Evolutionary conservation across 306 rosid species (phyloP).

Genomic region (Hippophae tibetana): DNA sequence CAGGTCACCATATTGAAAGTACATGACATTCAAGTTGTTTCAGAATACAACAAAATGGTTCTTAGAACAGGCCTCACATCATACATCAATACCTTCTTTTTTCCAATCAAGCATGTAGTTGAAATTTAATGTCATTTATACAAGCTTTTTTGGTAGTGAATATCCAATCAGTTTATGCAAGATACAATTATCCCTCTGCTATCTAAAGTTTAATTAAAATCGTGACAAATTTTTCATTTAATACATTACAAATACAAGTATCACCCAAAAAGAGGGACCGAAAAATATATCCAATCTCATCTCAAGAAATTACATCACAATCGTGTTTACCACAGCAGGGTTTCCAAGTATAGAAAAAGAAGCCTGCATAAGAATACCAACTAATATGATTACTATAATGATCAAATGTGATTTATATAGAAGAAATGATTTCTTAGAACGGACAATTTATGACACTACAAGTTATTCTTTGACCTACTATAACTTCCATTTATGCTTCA

Average conservation of each 20-base stretch:
- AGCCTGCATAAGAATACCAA: constrained; percentile 21
- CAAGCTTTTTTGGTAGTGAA: constrained; percentile 6
- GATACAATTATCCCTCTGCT: constrained; percentile 4
- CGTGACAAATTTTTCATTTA: constrained; percentile 4
- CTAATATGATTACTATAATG: not conserved
- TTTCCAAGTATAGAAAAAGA: constrained; percentile 13
- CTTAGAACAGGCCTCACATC: constrained; percentile 9
- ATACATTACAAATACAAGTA: constrained; percentile 30
- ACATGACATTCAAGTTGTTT: not conserved
- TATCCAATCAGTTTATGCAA: constrained; percentile 11
- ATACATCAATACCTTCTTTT: constrained; percentile 11
- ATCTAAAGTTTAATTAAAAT: constrained; percentile 9
- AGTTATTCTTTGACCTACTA: too few relatives aligned
- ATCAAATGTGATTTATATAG: too few relatives aligned
- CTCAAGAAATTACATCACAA: constrained; percentile 12
- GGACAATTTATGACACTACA: too few relatives aligned
- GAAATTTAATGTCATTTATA: constrained; percentile 17
- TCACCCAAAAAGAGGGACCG: not conserved
- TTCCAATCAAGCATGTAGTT: constrained; percentile 20
- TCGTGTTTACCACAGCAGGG: constrained; percentile 18
- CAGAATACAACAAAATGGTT: constrained; percentile 10
- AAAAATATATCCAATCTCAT: constrained; percentile 18
- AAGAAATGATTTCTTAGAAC: too few relatives aligned
- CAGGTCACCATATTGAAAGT: not conserved
- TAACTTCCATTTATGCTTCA: too few relatives aligned